Evolutionary conservation across 2,329 filamentous ascomycete genomes (phyloP), one percentile per base, ranked within the genome.

Genomic region (Nannizziopsis arthrosporioides): DNA sequence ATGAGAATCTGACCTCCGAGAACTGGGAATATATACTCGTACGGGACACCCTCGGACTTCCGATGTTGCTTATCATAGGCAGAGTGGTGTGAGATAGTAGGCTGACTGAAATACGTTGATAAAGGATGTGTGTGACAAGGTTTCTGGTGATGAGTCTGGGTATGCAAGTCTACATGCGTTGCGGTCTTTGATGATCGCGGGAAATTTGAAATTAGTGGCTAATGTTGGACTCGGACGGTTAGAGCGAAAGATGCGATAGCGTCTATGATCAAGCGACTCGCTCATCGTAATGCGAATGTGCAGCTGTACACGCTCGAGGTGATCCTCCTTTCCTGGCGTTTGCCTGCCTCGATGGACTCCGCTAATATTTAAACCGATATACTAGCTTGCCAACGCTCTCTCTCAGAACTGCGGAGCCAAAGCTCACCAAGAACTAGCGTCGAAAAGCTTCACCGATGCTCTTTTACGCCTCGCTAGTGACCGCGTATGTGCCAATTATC

Each of bases 271-370:
- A 93, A 90, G 72, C 78, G 89, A 37, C 75, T 95, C 48, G 87
- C 88, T 49, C 88, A 95, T 67, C 82, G 89, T 57, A 95, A 95
- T 67, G 89, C 89, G 54, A 94, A 95, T 65, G 89, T 95, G 19
- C 89, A 95, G 69, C 79, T 95, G 15, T 95, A 95, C 67, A 94
- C 89, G 10, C 80, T 95, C 51, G 87, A 93, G 75, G 81, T 85
- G 61, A 39, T 69, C 59, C 43, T 9, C 17, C 14, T 1, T 14
- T 31, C 34, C 19, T 14, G 18, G 14, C 11, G 3, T 42, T n/a
- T 19, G 30, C 14, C 11, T n/a, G 10, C n/a, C 30, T 14, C 4
- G 37, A 8, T 22, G 17, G n/a, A 9, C 32, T 8, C 15, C 2
- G 12, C 43, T 51, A 42, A 47, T 7, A 27, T 39, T 17, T 15